Evolutionary conservation across 139 green algal genomes (phyloP).

Genomic region (Desmodesmus armatus): DNA sequence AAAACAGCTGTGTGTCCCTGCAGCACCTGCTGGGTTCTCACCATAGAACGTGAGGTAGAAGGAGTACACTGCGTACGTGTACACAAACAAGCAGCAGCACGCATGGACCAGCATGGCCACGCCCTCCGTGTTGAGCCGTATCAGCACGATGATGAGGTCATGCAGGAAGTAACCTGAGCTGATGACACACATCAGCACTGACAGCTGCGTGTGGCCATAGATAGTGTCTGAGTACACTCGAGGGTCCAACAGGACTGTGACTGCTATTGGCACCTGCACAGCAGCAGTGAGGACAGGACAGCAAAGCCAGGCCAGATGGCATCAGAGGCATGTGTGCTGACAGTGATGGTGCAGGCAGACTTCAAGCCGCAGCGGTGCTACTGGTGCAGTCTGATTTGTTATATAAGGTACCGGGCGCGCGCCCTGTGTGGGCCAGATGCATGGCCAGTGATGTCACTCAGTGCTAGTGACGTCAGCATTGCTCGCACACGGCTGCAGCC

Average conservation of each 20-base stretch:
- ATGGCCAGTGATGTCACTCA: no score
- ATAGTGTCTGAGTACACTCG: slow-evolving; percentile 32
- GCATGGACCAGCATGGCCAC: slow-evolving; percentile 52
- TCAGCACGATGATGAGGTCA: slow-evolving; percentile 47
- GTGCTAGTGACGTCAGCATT: no score
- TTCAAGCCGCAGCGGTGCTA: not conserved
- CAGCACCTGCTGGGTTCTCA: slow-evolving; percentile 10
- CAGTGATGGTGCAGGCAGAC: not conserved
- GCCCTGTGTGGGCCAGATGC: no score
- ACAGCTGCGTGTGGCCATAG: slow-evolving; percentile 40
- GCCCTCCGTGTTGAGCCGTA: slow-evolving; percentile 49
- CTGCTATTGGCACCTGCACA: slow-evolving; percentile 51
- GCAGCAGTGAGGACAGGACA: not conserved
- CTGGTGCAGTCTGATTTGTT: not conserved
- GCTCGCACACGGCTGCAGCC: no score
- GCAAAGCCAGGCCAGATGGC: not conserved
- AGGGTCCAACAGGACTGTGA: slow-evolving; percentile 49
- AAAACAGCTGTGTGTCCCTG: no score
- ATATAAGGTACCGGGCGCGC: no score
- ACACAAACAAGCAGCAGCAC: slow-evolving; percentile 52
- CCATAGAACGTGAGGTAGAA: slow-evolving; percentile 58
- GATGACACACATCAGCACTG: slow-evolving; percentile 44
- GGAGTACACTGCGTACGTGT: slow-evolving; percentile 45
- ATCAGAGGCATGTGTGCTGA: not conserved
- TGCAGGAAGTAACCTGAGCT: slow-evolving; percentile 61